phyloP scores from a whole-genome alignment of 23 red algal species.

The Agarophyton chilense region DNA sequence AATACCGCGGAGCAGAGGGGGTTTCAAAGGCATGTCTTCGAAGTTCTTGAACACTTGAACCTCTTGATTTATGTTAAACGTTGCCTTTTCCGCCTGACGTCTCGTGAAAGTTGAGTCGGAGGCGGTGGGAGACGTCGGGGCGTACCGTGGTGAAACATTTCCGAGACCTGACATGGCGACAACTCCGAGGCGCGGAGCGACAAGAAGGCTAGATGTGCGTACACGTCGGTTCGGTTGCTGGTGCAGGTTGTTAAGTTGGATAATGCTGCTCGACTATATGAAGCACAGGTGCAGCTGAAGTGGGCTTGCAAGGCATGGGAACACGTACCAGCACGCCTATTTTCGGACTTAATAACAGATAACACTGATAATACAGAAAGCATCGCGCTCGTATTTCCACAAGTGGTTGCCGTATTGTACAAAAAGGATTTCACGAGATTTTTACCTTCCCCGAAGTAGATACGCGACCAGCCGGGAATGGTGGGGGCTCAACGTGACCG shows the following conservation, averaged over 20 bases:
- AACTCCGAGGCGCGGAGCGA: background rate
- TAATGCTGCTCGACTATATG: too few relatives aligned
- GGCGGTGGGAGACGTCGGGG: slow-evolving; percentile 25
- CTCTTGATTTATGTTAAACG: slow-evolving; percentile 8
- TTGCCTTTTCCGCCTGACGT: slow-evolving; percentile 55
- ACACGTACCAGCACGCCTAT: slow-evolving; percentile 8
- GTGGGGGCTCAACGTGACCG: too few relatives aligned
- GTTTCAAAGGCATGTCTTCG: slow-evolving; percentile 75
- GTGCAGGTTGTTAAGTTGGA: too few relatives aligned
- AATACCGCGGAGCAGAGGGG: slow-evolving; percentile 80
- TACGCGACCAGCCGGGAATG: too few relatives aligned
- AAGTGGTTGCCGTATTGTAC: too few relatives aligned
- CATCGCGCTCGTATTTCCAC: too few relatives aligned
- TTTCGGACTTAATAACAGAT: slow-evolving; percentile 8
- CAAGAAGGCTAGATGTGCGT: too few relatives aligned
- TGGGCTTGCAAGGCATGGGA: background rate
- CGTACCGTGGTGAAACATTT: slow-evolving; percentile 18
- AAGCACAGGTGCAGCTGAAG: background rate
- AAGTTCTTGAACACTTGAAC: slow-evolving; percentile 67
- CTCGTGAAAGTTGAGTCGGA: slow-evolving; percentile 31
- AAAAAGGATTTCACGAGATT: too few relatives aligned
- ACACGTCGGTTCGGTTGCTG: too few relatives aligned
- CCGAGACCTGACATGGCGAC: slow-evolving; percentile 18
- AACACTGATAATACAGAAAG: too few relatives aligned
- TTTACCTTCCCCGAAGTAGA: too few relatives aligned